Conservation (phyloP, 1,284 basidiomycete genomes). For the Rhodotorula sp. region DNA sequence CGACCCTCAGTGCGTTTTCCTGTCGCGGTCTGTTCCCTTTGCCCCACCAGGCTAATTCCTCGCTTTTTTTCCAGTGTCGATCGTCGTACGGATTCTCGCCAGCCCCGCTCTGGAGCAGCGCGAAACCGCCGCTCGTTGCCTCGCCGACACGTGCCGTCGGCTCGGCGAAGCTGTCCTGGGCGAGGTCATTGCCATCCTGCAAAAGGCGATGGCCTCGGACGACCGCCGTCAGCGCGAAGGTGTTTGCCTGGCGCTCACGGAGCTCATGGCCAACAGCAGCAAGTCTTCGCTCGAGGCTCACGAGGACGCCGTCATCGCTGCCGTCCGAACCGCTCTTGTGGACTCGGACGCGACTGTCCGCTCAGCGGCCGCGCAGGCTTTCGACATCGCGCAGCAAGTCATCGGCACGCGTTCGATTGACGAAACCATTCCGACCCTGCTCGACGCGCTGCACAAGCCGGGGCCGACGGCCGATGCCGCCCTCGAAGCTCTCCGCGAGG, state of each 20-base stretch:
- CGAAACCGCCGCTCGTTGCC: conserved; percentile 87
- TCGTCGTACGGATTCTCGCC: conserved; percentile 71
- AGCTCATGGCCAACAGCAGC: conserved; percentile 84
- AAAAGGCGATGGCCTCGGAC: conserved; percentile 56
- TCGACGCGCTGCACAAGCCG: conserved; percentile 87
- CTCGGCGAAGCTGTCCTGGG: conserved; percentile 89
- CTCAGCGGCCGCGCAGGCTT: conserved; percentile 85
- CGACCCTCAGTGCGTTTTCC: conserved; percentile 68
- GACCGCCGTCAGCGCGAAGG: conserved; percentile 79
- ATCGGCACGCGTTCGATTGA: conserved; percentile 90
- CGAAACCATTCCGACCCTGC: conserved; percentile 89
- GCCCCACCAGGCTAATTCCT: neutral
- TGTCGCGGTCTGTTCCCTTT: neutral
- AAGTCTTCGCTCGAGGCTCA: conserved; percentile 84
- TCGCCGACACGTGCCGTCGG: conserved; percentile 87
- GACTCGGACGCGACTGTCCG: conserved; percentile 86
- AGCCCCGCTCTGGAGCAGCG: conserved; percentile 79
- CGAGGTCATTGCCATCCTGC: conserved; percentile 56
- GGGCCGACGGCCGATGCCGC: conserved; percentile 93
- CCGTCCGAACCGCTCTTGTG: conserved; percentile 79
- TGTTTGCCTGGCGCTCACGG: conserved; percentile 80
- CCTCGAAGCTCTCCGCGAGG: conserved; percentile 81
- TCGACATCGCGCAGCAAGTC: conserved; percentile 88
- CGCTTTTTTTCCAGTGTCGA: conserved; percentile 33
- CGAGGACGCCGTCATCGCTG: conserved; percentile 83